Evolutionary conservation across 345 rosid species (phyloP).

Genomic region (Moringa oleifera): DNA sequence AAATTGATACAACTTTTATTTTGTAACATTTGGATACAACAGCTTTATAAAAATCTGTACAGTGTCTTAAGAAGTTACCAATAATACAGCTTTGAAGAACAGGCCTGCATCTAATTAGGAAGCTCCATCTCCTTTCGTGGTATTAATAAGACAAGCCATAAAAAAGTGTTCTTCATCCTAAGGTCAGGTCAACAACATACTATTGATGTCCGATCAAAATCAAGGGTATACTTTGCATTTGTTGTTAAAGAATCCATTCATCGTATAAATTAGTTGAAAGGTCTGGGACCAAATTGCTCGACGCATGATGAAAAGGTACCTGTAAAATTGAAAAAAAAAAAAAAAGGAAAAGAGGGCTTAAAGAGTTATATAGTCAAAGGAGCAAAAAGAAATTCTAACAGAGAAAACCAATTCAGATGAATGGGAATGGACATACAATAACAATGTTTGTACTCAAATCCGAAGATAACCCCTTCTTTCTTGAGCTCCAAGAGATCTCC

Average conservation of each 20-base stretch:
- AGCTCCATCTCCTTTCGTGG: not conserved
- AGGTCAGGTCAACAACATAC: not conserved
- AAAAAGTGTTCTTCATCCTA: not conserved
- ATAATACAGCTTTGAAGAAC: not conserved
- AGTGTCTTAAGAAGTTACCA: too few relatives aligned
- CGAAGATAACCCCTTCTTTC: constrained; percentile 74
- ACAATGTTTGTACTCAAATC: constrained; percentile 28
- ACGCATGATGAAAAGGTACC: not conserved
- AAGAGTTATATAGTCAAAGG: not conserved
- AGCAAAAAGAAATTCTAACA: not conserved
- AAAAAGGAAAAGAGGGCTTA: not conserved
- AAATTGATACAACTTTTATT: too few relatives aligned
- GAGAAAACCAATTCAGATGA: not conserved
- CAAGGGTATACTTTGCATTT: too few relatives aligned
- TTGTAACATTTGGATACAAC: not conserved
- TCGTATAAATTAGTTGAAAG: too few relatives aligned
- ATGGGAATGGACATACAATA: not conserved
- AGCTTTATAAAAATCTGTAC: not conserved
- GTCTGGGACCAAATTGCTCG: not conserved
- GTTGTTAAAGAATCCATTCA: not conserved
- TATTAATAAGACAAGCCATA: not conserved
- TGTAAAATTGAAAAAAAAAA: not conserved
- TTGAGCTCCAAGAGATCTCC: constrained; percentile 36
- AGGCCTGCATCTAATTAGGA: not conserved
- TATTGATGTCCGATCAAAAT: too few relatives aligned